Base-by-base conservation (phyloP, 2,329 filamentous ascomycete genomes). In the Microdochium nivale region DNA sequence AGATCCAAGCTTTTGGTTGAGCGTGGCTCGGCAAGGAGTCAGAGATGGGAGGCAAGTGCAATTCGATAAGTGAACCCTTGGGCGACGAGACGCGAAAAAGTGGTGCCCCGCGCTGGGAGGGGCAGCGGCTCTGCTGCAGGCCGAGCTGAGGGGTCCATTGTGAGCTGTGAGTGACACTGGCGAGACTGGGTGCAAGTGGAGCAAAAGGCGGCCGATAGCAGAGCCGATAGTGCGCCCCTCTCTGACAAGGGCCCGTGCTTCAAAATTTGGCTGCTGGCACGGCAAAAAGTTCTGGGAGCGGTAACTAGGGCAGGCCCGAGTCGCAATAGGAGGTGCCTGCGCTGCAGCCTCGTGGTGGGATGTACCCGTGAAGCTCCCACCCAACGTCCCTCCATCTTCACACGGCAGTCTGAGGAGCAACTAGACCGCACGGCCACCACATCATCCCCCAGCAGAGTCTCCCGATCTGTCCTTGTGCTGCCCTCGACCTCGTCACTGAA, bases 241-340 rank as follows among this genome's bases (percentile, higher is more conserved):
- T 23, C 5, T 13, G 19, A 7, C 16, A 4, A 33, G 16, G 47
- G 47, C 30, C 47, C 47, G 47, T 48, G 47, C 47, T 27, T 24
- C 47, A 48, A 48, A 48, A 27, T 33, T 48, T 30, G 47, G 40
- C 40, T 44, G 40, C 40, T 24, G 21, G 40, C 40, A 44, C 13
- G 21, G 40, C 40, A 44, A 44, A 44, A 44, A 44, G 40, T 44
- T 44, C 40, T 21, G 19, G 40, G n/a, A 44, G 21, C 27, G 27
- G 27, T n/a, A 30, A 19, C 10, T n/a, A n/a, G n/a, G 33, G 33
- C n/a, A 37, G 33, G 33, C 33, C 8, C 33, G 13, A 19, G 13
- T 37, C 16, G 40, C 40, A 44, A 44, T 44, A 44, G 40, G 40
- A 44, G 40, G 40, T 44, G 40, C 40, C 40, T 44, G 40, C 40